A percentile compares a stretch with the other conserved stretches of the same genome.
phyloP scores from a whole-genome alignment of 2,329 filamentous ascomycete genomes.

The Aspergillus arachidicola region DNA sequence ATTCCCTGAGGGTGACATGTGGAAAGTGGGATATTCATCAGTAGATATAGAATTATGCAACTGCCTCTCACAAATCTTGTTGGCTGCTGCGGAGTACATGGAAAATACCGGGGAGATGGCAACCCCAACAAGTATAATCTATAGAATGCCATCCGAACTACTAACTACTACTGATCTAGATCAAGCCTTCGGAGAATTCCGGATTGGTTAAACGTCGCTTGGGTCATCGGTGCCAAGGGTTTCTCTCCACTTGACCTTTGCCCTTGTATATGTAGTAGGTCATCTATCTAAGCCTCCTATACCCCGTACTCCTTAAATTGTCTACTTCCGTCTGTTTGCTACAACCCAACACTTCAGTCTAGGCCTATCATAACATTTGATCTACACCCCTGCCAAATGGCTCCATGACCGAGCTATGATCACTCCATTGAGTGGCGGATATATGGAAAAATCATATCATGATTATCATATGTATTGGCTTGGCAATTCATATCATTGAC shows the following conservation, averaged over 20 bases:
- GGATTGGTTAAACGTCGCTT: not conserved
- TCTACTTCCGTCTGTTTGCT: not conserved
- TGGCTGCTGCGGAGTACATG: not conserved
- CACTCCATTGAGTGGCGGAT: not conserved
- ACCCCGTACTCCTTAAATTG: not conserved
- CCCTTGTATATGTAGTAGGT: not conserved
- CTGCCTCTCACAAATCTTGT: not conserved
- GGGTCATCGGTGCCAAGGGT: not conserved
- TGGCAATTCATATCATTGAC: not conserved
- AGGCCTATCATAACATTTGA: not conserved
- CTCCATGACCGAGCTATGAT: not conserved
- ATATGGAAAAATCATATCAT: not conserved
- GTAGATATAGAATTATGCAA: not conserved
- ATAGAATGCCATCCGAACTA: not conserved
- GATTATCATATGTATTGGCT: not conserved
- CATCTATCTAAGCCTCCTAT: not conserved
- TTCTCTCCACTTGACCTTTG: not conserved
- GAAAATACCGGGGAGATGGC: not conserved
- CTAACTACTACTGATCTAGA: not conserved
- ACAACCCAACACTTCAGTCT: not conserved
- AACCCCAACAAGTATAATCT: not conserved
- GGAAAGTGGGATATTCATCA: not conserved
- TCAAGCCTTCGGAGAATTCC: not conserved
- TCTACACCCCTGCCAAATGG: not conserved
- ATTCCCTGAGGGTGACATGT: not conserved